phyloP scores from a whole-genome alignment of 352 stramenopile species.

The Phytophthora pseudosyringae region DNA sequence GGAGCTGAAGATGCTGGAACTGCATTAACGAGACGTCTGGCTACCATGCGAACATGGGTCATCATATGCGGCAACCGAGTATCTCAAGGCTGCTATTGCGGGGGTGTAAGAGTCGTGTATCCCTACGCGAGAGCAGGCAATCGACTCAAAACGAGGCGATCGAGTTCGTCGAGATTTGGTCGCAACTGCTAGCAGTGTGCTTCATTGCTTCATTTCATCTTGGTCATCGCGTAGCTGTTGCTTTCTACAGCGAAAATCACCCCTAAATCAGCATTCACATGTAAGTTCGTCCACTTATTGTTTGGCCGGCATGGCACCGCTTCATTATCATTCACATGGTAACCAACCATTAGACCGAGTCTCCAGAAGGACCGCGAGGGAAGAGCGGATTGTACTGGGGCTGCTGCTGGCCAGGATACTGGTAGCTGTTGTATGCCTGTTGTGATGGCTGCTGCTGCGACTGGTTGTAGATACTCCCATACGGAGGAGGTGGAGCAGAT shows the following conservation, averaged over 20 bases:
- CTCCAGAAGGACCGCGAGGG: constrained; percentile 16
- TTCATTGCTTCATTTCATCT: too few relatives aligned
- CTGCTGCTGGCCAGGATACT: constrained; percentile 52
- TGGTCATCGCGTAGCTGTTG: too few relatives aligned
- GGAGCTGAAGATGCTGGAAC: neutral
- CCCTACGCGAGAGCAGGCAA: too few relatives aligned
- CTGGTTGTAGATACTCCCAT: constrained; percentile 54
- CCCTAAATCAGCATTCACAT: too few relatives aligned
- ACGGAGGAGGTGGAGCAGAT: constrained; percentile 40
- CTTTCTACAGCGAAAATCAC: too few relatives aligned
- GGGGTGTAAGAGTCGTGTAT: constrained; percentile 1
- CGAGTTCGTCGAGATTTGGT: too few relatives aligned
- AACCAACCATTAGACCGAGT: constrained; percentile 31
- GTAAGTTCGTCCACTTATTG: too few relatives aligned
- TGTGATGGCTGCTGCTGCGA: constrained; percentile 35
- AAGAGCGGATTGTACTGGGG: constrained; percentile 35
- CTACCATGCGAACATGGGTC: neutral
- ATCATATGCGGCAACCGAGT: neutral
- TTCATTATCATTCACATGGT: neutral
- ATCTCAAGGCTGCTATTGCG: neutral
- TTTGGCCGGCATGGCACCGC: neutral
- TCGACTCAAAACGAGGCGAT: neutral
- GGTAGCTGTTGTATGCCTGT: constrained; percentile 44
- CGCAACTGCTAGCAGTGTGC: too few relatives aligned
- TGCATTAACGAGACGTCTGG: neutral